Evolutionary conservation across 495 filamentous ascomycete genomes (phyloP).

Genomic region (Penicillium odoratum): DNA sequence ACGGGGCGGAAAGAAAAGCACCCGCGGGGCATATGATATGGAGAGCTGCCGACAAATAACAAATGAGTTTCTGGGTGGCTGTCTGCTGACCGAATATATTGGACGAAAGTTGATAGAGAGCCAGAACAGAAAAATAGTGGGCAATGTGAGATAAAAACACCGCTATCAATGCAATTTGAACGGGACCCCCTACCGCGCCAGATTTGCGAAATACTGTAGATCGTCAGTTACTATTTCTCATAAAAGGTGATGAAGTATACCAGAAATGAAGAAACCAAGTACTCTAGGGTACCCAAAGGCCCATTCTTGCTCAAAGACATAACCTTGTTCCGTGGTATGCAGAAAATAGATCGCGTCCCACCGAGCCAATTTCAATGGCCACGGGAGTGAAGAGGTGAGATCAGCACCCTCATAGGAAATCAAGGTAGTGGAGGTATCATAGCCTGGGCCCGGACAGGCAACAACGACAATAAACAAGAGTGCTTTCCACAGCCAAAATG

Average conservation of each 20-base stretch:
- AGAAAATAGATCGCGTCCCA: slow-evolving; percentile 95
- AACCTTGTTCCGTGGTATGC: slow-evolving; percentile 65
- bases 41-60: slow-evolving; percentile 66
- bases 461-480: slow-evolving; percentile 65
- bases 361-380: slow-evolving; percentile 60
- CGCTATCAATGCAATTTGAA: slow-evolving; percentile 49
- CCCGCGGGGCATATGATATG: slow-evolving; percentile 87
- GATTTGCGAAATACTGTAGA: slow-evolving; percentile 27
- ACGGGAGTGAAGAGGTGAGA: slow-evolving; percentile 22
- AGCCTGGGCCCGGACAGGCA: slow-evolving; percentile 68
- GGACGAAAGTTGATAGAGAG: slow-evolving; percentile 59
- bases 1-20: slow-evolving; percentile 86
- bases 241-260: slow-evolving; percentile 34
- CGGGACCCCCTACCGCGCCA: slow-evolving; percentile 24
- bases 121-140: slow-evolving; percentile 74
- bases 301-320: slow-evolving; percentile 94
- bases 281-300: slow-evolving; percentile 75
- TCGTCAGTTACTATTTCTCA: neutral
- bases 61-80: slow-evolving; percentile 41
- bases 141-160: slow-evolving; percentile 65
- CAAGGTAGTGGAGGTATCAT: slow-evolving; percentile 84
- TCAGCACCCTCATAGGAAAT: slow-evolving; percentile 35
- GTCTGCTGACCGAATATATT: slow-evolving; percentile 35
- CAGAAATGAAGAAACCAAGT: slow-evolving; percentile 44
- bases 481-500: slow-evolving; percentile 66